Conservation (phyloP, 768 basidiomycete genomes). For the Pisolithus marmoratus region DNA sequence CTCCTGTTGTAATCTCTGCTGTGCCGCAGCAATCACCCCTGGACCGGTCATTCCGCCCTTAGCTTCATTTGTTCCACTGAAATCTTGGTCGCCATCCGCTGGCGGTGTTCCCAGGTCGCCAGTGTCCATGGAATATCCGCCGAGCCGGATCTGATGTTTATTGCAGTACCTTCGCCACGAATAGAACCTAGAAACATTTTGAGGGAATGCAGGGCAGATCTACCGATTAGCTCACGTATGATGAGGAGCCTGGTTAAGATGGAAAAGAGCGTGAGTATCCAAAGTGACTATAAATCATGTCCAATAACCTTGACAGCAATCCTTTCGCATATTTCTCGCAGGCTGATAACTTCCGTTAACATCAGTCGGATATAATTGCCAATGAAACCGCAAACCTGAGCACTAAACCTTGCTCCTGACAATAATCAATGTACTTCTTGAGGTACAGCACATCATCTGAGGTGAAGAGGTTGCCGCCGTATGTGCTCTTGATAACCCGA, state of each 20-base stretch:
- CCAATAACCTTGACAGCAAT: constrained; percentile 70
- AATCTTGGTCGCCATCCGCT: constrained; percentile 39
- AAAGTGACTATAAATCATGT: not conserved
- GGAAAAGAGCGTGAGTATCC: constrained; percentile 1
- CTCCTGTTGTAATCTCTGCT: constrained; percentile 36
- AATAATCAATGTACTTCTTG: constrained; percentile 87
- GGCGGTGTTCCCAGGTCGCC: constrained; percentile 44
- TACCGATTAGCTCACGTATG: constrained; percentile 57
- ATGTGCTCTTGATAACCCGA: constrained; percentile 82
- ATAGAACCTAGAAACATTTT: constrained; percentile 56
- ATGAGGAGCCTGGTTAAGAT: constrained; percentile 61
- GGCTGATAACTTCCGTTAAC: constrained; percentile 19
- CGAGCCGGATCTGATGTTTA: constrained; percentile 86
- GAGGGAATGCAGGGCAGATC: not conserved
- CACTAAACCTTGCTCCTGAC: constrained; percentile 81
- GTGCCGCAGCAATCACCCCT: constrained; percentile 40
- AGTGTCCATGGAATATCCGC: constrained; percentile 74
- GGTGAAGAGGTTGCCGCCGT: constrained; percentile 84
- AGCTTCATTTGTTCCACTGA: constrained; percentile 34
- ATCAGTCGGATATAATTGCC: constrained; percentile 12
- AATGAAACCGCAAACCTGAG: constrained; percentile 48
- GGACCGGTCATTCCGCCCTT: constrained; percentile 33
- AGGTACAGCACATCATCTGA: constrained; percentile 78
- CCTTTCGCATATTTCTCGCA: constrained; percentile 84
- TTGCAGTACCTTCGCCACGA: constrained; percentile 92